These are phyloP conservation scores for Schoenoplectus tabernaemontani DNA, from an alignment of 202 grass and related monocot genomes.

Conservation along the genomic window DNA sequence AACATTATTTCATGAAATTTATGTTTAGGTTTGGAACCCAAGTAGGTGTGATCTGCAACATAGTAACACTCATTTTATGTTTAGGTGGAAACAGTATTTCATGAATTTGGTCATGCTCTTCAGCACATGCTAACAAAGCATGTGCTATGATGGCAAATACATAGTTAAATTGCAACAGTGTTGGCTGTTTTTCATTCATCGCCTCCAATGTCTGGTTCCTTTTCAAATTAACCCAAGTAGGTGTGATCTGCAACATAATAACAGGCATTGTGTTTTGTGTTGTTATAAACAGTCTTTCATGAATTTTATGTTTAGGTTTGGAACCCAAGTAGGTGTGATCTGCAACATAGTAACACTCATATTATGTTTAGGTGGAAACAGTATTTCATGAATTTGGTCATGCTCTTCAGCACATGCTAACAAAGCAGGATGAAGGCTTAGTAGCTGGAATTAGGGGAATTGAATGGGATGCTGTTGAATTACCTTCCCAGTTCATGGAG, in stretches of 20 bases:
- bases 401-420: slow-evolving; percentile 95
- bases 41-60: no score
- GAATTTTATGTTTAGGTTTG: no score
- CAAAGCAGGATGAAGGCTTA: slow-evolving; percentile 79
- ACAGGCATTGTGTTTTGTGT: neutral
- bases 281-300: slow-evolving; percentile 93
- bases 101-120: slow-evolving; percentile 98
- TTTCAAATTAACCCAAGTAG: neutral
- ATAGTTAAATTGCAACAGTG: neutral
- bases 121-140: slow-evolving; percentile 97
- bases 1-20: neutral
- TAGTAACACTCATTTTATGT: neutral
- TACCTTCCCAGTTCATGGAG: slow-evolving; percentile 97
- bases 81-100: slow-evolving; percentile 98
- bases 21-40: no score
- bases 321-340: no score
- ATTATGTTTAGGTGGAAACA: slow-evolving; percentile 59
- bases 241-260: neutral
- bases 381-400: slow-evolving; percentile 98
- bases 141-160: neutral
- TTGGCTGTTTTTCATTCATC: neutral
- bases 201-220: neutral
- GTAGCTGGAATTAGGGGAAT: slow-evolving; percentile 83
- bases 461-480: slow-evolving; percentile 90
- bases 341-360: neutral